phyloP scores from a whole-genome alignment of 495 filamentous ascomycete species.

The Filosporella fistucella region DNA sequence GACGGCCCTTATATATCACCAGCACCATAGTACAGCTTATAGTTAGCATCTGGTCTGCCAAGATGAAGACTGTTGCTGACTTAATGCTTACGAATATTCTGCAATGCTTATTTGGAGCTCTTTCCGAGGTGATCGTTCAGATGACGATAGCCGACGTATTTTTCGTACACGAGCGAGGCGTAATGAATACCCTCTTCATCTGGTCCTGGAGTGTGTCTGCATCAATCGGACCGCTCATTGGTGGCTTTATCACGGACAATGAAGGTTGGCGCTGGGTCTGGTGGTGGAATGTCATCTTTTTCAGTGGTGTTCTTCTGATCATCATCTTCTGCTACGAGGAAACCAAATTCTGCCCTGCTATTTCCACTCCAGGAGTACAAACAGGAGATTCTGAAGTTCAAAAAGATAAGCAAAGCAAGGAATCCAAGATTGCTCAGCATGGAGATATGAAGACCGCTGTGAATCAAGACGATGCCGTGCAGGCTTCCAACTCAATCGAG shows the following conservation, averaged over 20 bases:
- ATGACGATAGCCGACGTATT: slow-evolving; percentile 44
- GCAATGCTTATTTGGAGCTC: slow-evolving; percentile 31
- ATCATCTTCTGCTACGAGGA: slow-evolving; percentile 39
- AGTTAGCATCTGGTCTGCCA: slow-evolving; percentile 9
- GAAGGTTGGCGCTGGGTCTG: slow-evolving; percentile 44
- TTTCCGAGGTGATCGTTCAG: slow-evolving; percentile 39
- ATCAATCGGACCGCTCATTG: slow-evolving; percentile 33
- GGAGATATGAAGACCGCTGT: no score
- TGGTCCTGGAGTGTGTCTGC: slow-evolving; percentile 30
- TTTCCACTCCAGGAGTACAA: no score
- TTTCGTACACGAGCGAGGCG: slow-evolving; percentile 42
- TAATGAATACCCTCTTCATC: slow-evolving; percentile 37
- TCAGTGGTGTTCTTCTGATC: slow-evolving; percentile 30
- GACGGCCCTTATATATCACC: slow-evolving; percentile 39
- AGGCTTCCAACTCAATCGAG: no score
- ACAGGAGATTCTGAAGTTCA: no score
- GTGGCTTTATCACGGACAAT: slow-evolving; percentile 34
- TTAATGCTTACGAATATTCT: slow-evolving; percentile 31
- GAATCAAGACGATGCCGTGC: no score
- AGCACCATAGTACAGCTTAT: slow-evolving; percentile 31
- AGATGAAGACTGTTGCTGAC: slow-evolving; percentile 28
- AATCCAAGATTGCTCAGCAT: no score
- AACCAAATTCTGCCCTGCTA: slow-evolving; percentile 27
- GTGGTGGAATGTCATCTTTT: slow-evolving; percentile 44
- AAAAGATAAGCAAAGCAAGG: no score